These are phyloP conservation scores for Colletotrichum lini DNA, from an alignment of 2,329 filamentous ascomycete species.

Conservation along the genomic window DNA sequence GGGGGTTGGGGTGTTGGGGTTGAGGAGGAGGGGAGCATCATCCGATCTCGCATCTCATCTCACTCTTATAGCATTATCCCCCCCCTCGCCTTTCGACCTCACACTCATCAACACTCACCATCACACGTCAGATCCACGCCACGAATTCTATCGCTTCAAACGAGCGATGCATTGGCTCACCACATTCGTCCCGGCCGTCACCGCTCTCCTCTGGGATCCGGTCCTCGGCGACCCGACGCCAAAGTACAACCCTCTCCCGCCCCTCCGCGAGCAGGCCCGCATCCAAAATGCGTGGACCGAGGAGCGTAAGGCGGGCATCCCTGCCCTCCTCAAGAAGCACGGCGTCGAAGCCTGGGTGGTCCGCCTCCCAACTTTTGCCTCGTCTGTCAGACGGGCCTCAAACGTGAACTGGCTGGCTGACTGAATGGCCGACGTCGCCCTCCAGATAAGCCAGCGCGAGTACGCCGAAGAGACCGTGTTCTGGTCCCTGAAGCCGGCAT, in stretches of 20 bases:
- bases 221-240: slow-evolving; percentile 15
- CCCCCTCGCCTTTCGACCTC: not conserved
- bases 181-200: slow-evolving; percentile 12
- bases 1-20: no score
- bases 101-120: not conserved
- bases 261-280: slow-evolving; percentile 59
- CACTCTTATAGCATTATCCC: not conserved
- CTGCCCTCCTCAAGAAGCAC: slow-evolving; percentile 59
- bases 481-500: slow-evolving; percentile 63
- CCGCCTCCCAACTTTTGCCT: slow-evolving; percentile 22
- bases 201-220: slow-evolving; percentile 15
- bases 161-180: slow-evolving; percentile 34
- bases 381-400: not conserved
- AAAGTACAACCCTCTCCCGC: slow-evolving; percentile 56
- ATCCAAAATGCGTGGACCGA: slow-evolving; percentile 61
- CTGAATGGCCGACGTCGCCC: not conserved
- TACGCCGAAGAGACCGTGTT: slow-evolving; percentile 67
- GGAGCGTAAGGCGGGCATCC: slow-evolving; percentile 58
- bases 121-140: not conserved
- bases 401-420: no score
- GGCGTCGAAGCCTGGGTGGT: slow-evolving; percentile 65
- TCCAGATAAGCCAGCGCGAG: slow-evolving; percentile 64
- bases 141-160: not conserved
- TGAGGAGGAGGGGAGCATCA: slow-evolving; percentile 20
- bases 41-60: slow-evolving; percentile 33